Conservation (phyloP, 495 filamentous ascomycete species). For the Cercophora samala region DNA sequence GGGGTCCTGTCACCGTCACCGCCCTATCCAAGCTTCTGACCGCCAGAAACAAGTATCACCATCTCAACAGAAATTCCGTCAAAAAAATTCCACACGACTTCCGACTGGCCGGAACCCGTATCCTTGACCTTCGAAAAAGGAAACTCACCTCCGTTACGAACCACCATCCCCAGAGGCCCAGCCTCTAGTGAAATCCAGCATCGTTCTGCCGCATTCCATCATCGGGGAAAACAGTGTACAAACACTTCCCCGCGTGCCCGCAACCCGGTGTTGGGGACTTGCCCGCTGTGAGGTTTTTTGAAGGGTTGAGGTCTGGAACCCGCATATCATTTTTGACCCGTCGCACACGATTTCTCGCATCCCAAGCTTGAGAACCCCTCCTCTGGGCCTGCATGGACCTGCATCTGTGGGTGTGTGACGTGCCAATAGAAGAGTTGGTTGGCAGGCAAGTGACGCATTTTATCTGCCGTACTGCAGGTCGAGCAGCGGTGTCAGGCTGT, state of each 20-base stretch:
- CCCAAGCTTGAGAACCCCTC: conserved; percentile 6
- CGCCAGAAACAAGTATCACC: background rate
- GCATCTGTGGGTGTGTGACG: conserved; percentile 12
- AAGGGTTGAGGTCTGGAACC: background rate
- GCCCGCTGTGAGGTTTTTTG: background rate
- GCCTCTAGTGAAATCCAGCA: background rate
- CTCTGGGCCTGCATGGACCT: conserved; percentile 19
- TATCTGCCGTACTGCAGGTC: conserved; percentile 19
- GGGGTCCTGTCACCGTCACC: conserved; percentile 9
- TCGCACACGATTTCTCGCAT: background rate
- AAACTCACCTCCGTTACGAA: background rate
- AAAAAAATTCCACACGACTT: background rate
- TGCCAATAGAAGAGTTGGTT: conserved; percentile 21
- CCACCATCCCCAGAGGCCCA: background rate
- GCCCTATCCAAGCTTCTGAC: background rate
- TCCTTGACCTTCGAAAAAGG: background rate
- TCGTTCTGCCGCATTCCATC: background rate
- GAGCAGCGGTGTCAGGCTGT: background rate
- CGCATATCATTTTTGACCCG: background rate
- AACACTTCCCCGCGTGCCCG: background rate
- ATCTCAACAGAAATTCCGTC: conserved; percentile 10
- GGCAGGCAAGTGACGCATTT: conserved; percentile 7
- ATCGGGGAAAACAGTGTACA: too few species aligned
- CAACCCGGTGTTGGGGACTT: conserved; percentile 5
- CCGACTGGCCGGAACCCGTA: background rate